Conservation (phyloP, 805 yeast species). For the Pichia thaimueangensis region DNA sequence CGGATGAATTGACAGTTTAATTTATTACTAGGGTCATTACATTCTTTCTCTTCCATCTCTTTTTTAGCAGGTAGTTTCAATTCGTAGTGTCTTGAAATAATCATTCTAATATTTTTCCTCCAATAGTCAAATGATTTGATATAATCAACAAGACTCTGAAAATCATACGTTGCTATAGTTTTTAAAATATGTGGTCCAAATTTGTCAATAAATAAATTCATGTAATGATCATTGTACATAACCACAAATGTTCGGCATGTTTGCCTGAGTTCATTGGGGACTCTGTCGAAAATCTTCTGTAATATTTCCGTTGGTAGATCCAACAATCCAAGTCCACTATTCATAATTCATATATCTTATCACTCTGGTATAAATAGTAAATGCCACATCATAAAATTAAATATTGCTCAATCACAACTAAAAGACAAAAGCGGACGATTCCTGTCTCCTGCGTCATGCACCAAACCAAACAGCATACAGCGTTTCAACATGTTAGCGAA, state of each 20-base stretch:
- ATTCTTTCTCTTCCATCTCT: background rate
- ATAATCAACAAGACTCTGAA: constrained; percentile 25
- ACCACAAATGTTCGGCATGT: constrained; percentile 35
- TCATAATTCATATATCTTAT: background rate
- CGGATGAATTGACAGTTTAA: constrained; percentile 31
- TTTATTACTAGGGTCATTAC: constrained; percentile 8
- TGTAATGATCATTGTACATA: constrained; percentile 44
- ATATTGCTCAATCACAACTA: too few relatives aligned
- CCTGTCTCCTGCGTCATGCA: too few relatives aligned
- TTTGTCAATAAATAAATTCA: constrained; percentile 30
- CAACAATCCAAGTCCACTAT: constrained; percentile 8
- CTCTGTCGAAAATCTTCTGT: constrained; percentile 20
- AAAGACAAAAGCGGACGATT: too few relatives aligned
- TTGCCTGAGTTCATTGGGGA: constrained; percentile 25
- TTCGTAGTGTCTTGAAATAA: constrained; percentile 20
- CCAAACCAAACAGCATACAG: too few relatives aligned
- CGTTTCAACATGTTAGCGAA: too few relatives aligned
- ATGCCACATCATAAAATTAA: too few relatives aligned
- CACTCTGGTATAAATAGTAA: too few relatives aligned
- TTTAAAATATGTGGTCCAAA: constrained; percentile 23
- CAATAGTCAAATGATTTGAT: constrained; percentile 32
- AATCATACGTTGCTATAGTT: constrained; percentile 20
- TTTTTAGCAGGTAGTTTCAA: constrained; percentile 7
- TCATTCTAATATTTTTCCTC: constrained; percentile 23
- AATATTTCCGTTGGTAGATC: constrained; percentile 29